Conservation (phyloP, 331 rosid genomes). For the Pyrus hybrid region DNA sequence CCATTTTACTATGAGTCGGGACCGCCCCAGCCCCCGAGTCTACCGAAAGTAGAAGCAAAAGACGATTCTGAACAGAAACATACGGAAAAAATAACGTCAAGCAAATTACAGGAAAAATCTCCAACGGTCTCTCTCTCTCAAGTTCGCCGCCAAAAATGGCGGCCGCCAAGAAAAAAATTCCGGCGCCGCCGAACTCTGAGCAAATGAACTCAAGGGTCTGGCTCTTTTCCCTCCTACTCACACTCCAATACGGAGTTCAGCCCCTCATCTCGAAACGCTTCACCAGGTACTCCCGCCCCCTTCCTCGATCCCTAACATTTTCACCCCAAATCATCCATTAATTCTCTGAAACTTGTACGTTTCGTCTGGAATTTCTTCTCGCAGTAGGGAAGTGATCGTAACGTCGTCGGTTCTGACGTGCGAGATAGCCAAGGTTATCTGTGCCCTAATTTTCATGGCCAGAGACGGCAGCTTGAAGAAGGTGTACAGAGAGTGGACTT, state of each 20-base stretch:
- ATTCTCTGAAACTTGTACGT: not conserved
- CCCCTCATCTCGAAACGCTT: constrained; percentile 85
- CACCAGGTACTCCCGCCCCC: constrained; percentile 38
- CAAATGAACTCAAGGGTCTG: constrained; percentile 34
- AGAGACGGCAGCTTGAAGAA: constrained; percentile 65
- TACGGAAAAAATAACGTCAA: no score
- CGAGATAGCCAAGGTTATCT: constrained; percentile 76
- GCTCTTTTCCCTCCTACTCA: constrained; percentile 63
- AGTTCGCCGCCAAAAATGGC: constrained; percentile 34
- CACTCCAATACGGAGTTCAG: constrained; percentile 92
- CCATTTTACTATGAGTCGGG: no score
- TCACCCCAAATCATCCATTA: not conserved
- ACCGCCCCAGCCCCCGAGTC: not conserved
- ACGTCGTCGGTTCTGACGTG: constrained; percentile 86
- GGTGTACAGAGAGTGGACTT: constrained; percentile 65
- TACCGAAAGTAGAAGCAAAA: not conserved
- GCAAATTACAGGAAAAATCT: not conserved
- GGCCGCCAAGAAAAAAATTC: constrained; percentile 31
- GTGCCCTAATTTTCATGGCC: constrained; percentile 74
- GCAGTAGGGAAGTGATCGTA: constrained; percentile 84
- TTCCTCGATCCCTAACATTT: not conserved
- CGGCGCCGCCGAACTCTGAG: constrained; percentile 9
- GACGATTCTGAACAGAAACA: no score
- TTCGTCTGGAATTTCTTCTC: not conserved
- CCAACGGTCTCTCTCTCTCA: not conserved